These are phyloP conservation scores for Pseudozyma tsukubaensis DNA, from an alignment of 1,284 basidiomycete species.

Conservation along the genomic window DNA sequence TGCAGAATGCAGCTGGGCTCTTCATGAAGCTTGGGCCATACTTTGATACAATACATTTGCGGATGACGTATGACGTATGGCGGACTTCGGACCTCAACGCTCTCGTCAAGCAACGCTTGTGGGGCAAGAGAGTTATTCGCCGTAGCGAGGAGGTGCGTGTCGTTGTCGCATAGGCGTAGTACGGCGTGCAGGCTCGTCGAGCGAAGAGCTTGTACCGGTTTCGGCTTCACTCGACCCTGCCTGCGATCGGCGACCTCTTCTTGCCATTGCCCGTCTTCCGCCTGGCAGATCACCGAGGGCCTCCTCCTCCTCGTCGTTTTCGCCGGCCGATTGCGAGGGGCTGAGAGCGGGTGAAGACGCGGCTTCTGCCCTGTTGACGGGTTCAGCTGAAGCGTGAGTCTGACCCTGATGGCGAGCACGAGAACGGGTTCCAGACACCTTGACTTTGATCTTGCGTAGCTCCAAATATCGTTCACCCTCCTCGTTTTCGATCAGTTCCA, in stretches of 20 bases:
- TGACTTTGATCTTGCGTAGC: conserved; percentile 25
- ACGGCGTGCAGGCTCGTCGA: conserved; percentile 14
- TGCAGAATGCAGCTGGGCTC: too few species aligned
- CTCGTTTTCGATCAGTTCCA: conserved; percentile 65
- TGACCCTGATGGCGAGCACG: not conserved
- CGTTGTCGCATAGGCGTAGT: conserved; percentile 23
- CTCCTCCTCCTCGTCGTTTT: not conserved
- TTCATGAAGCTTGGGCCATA: too few species aligned
- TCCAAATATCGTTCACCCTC: conserved; percentile 35
- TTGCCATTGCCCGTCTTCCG: not conserved
- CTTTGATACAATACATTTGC: too few species aligned
- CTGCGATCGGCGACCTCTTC: conserved; percentile 1
- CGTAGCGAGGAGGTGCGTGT: conserved; percentile 23
- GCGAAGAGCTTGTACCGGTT: conserved; percentile 1
- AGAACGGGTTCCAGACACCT: not conserved
- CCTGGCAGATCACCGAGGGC: not conserved
- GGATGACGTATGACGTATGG: too few species aligned
- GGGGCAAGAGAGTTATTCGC: too few species aligned
- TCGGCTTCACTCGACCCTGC: conserved; percentile 12
- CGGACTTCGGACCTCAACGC: too few species aligned
- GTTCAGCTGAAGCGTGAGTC: not conserved
- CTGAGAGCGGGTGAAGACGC: conserved; percentile 1
- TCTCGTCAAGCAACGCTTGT: too few species aligned
- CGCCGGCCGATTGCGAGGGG: conserved; percentile 1
- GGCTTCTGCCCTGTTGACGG: not conserved